Base-by-base conservation (phyloP, 148 eudicot genomes). In the Limonium bicolor region DNA sequence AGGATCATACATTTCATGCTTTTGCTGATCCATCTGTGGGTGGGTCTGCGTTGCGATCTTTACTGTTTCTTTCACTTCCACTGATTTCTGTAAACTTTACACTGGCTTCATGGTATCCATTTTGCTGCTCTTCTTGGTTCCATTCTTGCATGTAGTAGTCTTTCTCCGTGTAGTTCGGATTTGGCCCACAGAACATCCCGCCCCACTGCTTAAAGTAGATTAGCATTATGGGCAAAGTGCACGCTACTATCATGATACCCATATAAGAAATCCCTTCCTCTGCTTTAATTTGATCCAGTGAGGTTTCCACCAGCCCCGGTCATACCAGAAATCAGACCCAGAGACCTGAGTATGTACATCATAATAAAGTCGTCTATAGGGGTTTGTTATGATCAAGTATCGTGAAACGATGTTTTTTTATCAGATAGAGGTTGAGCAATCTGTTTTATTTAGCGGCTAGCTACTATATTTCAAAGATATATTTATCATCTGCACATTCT, bases 251-350 rank as follows among this genome's bases (percentile, higher is more conserved):
- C 93, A 81, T 81, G 0, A 81, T 48, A 2, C 95, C 95, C 95
- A 86, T 86, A 12, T 62, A 62, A 5, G 78, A 60, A 32, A 86
- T 69, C 7, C 95, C 83, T 9, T 35, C 26, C 37, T 86, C 76
- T 20, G 81, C 74, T 12, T 61, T 49, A 77, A 27, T 46, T 69
- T 1, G 92, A 74, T 12, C 86, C 86, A 68, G 73, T 77, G 49
- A 86, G 81, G 80, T 72, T 80, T 43, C 92, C 92, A 0, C 92
- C 95, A 2, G 68, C 92, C 34, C 92, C 95, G 0, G 92, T 77
- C 82, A 86, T 74, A 20, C 95, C 95, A 0, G 92, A 86, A 32
- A 74, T 55, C 21, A 85, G 67, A 0, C 95, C 95, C 34, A 85
- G 47, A 8, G 95, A 62, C 62, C 95, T 86, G 66, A n/a, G n/a